A percentile compares a stretch with the other conserved stretches of the same genome.
phyloP scores from a whole-genome alignment of 441 rosid genomes.

The Adansonia grandidieri region DNA sequence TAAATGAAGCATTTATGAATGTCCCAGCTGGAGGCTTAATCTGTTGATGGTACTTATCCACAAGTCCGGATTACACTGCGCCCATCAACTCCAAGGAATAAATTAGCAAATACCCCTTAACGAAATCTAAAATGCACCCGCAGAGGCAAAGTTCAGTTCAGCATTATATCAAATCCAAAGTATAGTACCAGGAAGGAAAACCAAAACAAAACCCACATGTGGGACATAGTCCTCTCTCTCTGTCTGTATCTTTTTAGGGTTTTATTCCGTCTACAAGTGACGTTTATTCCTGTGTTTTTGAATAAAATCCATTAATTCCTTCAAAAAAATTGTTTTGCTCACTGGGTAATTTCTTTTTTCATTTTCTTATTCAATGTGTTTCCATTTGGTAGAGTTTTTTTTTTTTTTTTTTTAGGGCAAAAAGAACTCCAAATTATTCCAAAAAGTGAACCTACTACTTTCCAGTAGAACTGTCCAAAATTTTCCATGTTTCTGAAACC shows the following conservation, averaged over 20 bases:
- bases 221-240: conserved; percentile 39
- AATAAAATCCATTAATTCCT: conserved; percentile 24
- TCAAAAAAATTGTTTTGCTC: not conserved
- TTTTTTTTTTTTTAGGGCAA: not conserved
- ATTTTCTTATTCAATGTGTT: conserved; percentile 34
- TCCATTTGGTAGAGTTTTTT: not conserved
- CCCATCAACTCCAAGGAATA: not conserved
- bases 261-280: conserved; percentile 37
- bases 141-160: no score
- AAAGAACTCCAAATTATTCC: conserved; percentile 8
- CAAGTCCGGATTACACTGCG: not conserved
- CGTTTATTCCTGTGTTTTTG: conserved; percentile 28
- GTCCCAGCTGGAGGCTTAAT: not conserved
- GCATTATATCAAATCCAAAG: not conserved
- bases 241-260: conserved; percentile 34
- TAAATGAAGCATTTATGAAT: not conserved
- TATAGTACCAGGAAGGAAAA: not conserved
- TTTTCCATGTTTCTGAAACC: conserved; percentile 7
- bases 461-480: not conserved
- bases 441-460: conserved; percentile 34
- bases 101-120: not conserved
- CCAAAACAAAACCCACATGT: conserved; percentile 6
- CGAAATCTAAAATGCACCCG: not conserved
- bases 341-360: conserved; percentile 30
- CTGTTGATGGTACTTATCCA: not conserved